Conservation (phyloP, 352 stramenopile species). For the Globisporangium carolinianum region DNA sequence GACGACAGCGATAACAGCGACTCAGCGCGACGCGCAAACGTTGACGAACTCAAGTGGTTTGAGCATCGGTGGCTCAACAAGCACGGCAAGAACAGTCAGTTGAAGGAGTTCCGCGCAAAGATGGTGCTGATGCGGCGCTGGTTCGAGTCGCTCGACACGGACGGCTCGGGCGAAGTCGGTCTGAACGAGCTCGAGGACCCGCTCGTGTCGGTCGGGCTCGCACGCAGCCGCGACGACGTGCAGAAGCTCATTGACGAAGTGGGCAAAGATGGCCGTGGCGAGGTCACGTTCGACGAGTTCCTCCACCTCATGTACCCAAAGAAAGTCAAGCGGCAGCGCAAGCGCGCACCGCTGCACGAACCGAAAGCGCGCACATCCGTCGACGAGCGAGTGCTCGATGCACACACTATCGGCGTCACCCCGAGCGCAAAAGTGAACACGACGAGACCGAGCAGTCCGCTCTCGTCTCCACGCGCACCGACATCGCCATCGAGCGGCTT, state of each 20-base stretch:
- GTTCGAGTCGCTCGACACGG: slow-evolving; percentile 86
- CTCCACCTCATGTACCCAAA: slow-evolving; percentile 61
- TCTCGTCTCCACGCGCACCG: not conserved
- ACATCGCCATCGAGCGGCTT: not conserved
- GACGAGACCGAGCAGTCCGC: slow-evolving; percentile 3
- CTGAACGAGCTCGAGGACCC: slow-evolving; percentile 82
- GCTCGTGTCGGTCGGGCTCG: slow-evolving; percentile 83
- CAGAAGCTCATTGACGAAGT: slow-evolving; percentile 65
- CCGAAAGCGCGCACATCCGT: slow-evolving; percentile 24
- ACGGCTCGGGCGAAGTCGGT: slow-evolving; percentile 74
- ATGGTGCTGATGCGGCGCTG: slow-evolving; percentile 65
- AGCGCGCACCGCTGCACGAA: slow-evolving; percentile 32
- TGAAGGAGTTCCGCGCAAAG: slow-evolving; percentile 66
- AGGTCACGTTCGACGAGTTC: slow-evolving; percentile 75
- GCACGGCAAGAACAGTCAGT: slow-evolving; percentile 58
- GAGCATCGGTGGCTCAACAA: slow-evolving; percentile 73
- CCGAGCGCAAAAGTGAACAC: slow-evolving; percentile 1
- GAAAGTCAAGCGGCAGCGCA: slow-evolving; percentile 26
- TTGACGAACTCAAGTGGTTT: slow-evolving; percentile 68
- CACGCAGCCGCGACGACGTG: slow-evolving; percentile 64
- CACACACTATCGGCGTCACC: too few relatives aligned
- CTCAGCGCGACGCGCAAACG: slow-evolving; percentile 21
- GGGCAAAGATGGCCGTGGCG: slow-evolving; percentile 49
- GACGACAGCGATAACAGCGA: slow-evolving; percentile 7
- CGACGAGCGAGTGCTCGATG: not conserved